Evolutionary conservation across 345 rosid species (phyloP).

Genomic region (Microthlaspi erraticum): DNA sequence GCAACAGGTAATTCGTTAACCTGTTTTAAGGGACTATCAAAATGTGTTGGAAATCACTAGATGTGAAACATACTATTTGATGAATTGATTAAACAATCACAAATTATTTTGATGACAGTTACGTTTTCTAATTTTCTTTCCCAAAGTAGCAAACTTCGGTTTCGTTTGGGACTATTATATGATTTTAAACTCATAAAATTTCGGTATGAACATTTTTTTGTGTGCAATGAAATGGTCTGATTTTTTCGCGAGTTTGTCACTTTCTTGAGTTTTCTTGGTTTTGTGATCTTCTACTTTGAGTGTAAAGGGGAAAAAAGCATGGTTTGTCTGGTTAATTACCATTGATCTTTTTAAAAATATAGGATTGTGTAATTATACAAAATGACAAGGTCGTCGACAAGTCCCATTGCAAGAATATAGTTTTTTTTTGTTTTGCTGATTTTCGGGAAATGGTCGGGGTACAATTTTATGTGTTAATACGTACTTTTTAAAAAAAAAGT

Average conservation of each 20-base stretch:
- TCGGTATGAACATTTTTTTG: conserved; percentile 8
- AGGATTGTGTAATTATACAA: conserved; percentile 33
- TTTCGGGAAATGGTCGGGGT: conserved; percentile 71
- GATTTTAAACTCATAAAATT: not conserved
- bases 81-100: conserved; percentile 1
- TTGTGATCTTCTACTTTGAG: conserved; percentile 39
- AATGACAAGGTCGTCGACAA: conserved; percentile 59
- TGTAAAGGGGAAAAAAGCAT: conserved; percentile 38
- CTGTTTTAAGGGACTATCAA: not conserved
- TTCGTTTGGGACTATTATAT: conserved; percentile 22
- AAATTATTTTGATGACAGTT: conserved; percentile 28
- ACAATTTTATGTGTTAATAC: conserved; percentile 31
- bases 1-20: conserved; percentile 58
- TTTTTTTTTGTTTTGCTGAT: conserved; percentile 55
- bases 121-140: conserved; percentile 35
- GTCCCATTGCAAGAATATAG: conserved; percentile 33
- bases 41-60: conserved; percentile 35
- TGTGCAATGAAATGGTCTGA: conserved; percentile 22
- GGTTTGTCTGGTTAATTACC: conserved; percentile 40
- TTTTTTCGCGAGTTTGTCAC: conserved; percentile 27
- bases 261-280: conserved; percentile 41
- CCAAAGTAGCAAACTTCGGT: conserved; percentile 40
- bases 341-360: conserved; percentile 14
- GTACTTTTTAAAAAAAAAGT: too few relatives aligned
- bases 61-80: conserved; percentile 25